Base-by-base conservation (phyloP, 768 basidiomycete genomes). In the Coprinopsis marcescibilis region DNA sequence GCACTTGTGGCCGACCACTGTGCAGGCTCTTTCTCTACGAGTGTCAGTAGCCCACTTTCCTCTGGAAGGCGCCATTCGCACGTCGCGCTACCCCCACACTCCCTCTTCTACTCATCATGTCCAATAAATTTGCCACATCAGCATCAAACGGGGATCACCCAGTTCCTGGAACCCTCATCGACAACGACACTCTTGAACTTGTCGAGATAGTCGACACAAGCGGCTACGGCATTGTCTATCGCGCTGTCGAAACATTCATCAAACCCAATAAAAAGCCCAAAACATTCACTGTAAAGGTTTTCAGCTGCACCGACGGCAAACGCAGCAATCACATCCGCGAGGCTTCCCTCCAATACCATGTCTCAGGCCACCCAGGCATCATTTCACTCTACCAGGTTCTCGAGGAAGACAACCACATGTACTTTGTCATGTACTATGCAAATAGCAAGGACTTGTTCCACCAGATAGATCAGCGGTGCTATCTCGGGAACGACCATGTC, bases 171-270 rank as follows among this genome's bases (percentile, higher is more conserved):
- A 83, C 84, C 52, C 65, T 80, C 61, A 89, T 98, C 71, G 90
- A 94, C 74, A 75, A 79, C 52, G 83, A 81, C 55, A 70, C 79
- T 40, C 79, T 97, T 49, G 78, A 92, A 65, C 83, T 98, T 51
- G 78, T 87, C 56, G 81, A 87, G 57, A 77, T 94, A 52, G 79
- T 98, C 41, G 95, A 95, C 27, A 80, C 87, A 26, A 95, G 95
- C 10, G 94, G 94, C 19, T 98, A 96, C 61, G 95, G 95, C 45
- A 83, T 93, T 56, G 95, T 97, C 10, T 96, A 95, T 64, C 85
- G 88, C 46, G 94, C 90, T 20, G 71, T 87, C 49, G 86, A 88
- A 60, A 64, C 68, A 11, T 70, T 60, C 43, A 68, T 75, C 55
- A 65, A 71, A 27, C 26, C 41, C 15, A 27, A 27, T 4, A 7